A percentile compares a stretch with the other conserved stretches of the same genome.
phyloP scores from a whole-genome alignment of 2,329 filamentous ascomycete species.

The Hymenoscyphus occultus region DNA sequence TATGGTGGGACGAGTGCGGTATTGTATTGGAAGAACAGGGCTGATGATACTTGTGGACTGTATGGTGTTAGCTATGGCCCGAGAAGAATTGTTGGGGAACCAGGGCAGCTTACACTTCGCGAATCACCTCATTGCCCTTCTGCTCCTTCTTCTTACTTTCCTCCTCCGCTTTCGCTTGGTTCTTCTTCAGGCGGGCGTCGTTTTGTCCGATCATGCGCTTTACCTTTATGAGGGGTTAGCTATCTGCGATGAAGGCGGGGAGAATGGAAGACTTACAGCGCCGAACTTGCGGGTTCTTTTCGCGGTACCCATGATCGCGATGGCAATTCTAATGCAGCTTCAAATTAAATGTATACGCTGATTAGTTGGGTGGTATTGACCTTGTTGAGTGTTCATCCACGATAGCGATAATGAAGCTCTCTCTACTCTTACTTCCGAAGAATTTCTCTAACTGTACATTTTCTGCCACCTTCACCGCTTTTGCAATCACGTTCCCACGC shows the following conservation, averaged over 20 bases:
- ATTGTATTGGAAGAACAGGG: slow-evolving; percentile 88
- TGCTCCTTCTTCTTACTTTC: slow-evolving; percentile 55
- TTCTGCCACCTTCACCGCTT: slow-evolving; percentile 11
- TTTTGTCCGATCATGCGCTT: slow-evolving; percentile 81
- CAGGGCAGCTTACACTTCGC: slow-evolving; percentile 58
- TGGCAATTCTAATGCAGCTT: background rate
- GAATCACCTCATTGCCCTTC: slow-evolving; percentile 56
- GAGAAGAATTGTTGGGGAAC: background rate
- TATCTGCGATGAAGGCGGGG: slow-evolving; percentile 20
- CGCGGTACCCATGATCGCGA: slow-evolving; percentile 65
- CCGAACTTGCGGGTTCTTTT: slow-evolving; percentile 94
- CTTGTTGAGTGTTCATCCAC: background rate
- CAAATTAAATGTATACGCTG: background rate
- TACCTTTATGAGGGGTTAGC: slow-evolving; percentile 41
- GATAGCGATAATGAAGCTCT: slow-evolving; percentile 1
- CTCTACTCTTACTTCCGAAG: background rate
- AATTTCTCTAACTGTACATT: slow-evolving; percentile 4
- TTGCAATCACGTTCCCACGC: background rate
- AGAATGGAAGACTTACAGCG: slow-evolving; percentile 44
- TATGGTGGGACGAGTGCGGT: slow-evolving; percentile 82
- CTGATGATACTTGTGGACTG: slow-evolving; percentile 73
- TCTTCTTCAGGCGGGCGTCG: slow-evolving; percentile 80
- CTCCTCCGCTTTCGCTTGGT: slow-evolving; percentile 62
- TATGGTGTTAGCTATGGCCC: slow-evolving; percentile 8
- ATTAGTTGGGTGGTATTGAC: background rate